Evolutionary conservation across 768 basidiomycete genomes (phyloP).

Genomic region (Pleurotus salmoneostramineus): DNA sequence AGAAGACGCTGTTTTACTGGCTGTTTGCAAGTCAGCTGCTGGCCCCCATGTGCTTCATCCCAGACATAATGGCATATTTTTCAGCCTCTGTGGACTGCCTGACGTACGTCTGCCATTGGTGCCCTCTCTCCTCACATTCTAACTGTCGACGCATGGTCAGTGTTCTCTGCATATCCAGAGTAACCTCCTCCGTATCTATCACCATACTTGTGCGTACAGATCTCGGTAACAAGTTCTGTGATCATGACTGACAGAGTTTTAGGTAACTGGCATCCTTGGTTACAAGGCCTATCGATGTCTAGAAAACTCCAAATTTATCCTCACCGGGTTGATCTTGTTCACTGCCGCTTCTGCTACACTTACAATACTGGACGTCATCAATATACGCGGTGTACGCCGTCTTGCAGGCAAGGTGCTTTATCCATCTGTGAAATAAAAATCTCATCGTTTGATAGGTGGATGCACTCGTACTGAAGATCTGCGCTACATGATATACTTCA

Average conservation of each 20-base stretch:
- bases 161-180: constrained; percentile 31
- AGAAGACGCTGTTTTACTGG: constrained; percentile 54
- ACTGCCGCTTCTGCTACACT: constrained; percentile 37
- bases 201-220: constrained; percentile 31
- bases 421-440: not conserved
- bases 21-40: constrained; percentile 53
- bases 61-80: constrained; percentile 46
- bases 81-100: constrained; percentile 36
- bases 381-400: constrained; percentile 34
- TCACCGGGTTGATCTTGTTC: constrained; percentile 36
- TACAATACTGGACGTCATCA: constrained; percentile 36
- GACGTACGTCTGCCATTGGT: constrained; percentile 30
- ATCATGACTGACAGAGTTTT: not conserved
- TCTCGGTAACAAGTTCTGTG: not conserved
- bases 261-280: constrained; percentile 64
- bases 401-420: constrained; percentile 37
- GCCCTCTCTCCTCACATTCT: too few species aligned
- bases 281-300: constrained; percentile 66
- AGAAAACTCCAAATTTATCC: constrained; percentile 53
- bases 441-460: constrained; percentile 31
- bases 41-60: constrained; percentile 38
- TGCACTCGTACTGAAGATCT: constrained; percentile 36
- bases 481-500: constrained; percentile 33
- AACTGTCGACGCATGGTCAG: constrained; percentile 16
- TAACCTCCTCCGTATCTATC: constrained; percentile 31